Percentiles rank a stretch among this genome's conserved stretches.
phyloP scores from a whole-genome alignment of 73 alveolate species.

The Effrenium voratum region DNA sequence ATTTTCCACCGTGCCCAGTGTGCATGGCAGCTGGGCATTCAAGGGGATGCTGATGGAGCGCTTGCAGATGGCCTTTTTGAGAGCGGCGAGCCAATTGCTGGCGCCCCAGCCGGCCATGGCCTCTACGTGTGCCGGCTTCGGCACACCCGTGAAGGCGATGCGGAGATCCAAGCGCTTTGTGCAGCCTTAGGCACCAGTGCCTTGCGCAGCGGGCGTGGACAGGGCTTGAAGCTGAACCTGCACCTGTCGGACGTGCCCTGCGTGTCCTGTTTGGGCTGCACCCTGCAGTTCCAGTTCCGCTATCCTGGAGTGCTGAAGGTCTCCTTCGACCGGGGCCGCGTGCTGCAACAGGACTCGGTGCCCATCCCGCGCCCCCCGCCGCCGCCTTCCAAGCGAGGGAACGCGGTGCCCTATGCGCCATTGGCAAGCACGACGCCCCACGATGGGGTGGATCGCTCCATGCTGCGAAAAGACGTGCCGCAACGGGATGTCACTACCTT shows the following conservation, averaged over 20 bases:
- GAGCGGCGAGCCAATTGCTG: slow-evolving; percentile 78
- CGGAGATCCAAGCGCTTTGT: slow-evolving; percentile 90
- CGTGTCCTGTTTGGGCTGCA: slow-evolving; percentile 81
- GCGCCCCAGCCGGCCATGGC: slow-evolving; percentile 88
- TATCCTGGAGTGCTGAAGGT: slow-evolving; percentile 76
- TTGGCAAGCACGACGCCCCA: slow-evolving; percentile 44
- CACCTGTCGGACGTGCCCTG: slow-evolving; percentile 92
- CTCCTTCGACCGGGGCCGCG: slow-evolving; percentile 91
- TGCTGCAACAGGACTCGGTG: slow-evolving; percentile 15
- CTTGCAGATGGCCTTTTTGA: slow-evolving; percentile 92
- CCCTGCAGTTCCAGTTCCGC: slow-evolving; percentile 89
- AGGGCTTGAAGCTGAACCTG: slow-evolving; percentile 60
- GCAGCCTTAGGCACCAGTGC: slow-evolving; percentile 74
- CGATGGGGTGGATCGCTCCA: slow-evolving; percentile 91
- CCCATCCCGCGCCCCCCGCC: slow-evolving; percentile 76
- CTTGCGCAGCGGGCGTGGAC: slow-evolving; percentile 12
- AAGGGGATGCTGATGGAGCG: not conserved
- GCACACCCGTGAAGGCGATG: slow-evolving; percentile 91
- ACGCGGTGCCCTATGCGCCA: slow-evolving; percentile 67
- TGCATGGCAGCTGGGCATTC: not conserved
- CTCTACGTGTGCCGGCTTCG: slow-evolving; percentile 84
- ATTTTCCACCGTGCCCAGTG: slow-evolving; percentile 93
- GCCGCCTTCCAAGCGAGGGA: slow-evolving; percentile 82
- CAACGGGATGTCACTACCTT: slow-evolving; percentile 52
- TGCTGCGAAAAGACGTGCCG: slow-evolving; percentile 65